Percentiles rank a stretch among this genome's conserved stretches.
phyloP scores from a whole-genome alignment of 345 rosid species.

The Arabidopsis suecica region DNA sequence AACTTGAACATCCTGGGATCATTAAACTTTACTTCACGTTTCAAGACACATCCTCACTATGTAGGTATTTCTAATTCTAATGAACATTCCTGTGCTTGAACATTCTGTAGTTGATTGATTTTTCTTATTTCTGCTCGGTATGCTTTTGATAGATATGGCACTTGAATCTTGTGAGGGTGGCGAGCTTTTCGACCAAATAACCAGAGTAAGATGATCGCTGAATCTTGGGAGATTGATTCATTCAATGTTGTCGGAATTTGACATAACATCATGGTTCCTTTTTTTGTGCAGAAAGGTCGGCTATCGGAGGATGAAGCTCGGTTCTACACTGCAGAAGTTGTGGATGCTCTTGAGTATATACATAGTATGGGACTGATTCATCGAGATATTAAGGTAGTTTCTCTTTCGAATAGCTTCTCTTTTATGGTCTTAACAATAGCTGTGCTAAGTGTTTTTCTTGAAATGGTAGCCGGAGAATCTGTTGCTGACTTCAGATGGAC shows the following conservation, averaged over 20 bases:
- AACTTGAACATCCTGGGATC: conserved; percentile 96
- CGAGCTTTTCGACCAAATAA: conserved; percentile 97
- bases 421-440: conserved; percentile 19
- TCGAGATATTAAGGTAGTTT: conserved; percentile 90
- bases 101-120: neutral
- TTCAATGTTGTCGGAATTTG: conserved; percentile 50
- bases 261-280: neutral
- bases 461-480: conserved; percentile 95
- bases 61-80: conserved; percentile 55
- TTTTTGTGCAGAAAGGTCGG: conserved; percentile 67
- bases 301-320: conserved; percentile 90
- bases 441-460: conserved; percentile 26
- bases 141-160: conserved; percentile 66
- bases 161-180: conserved; percentile 99
- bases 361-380: conserved; percentile 91
- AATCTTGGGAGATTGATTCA: neutral
- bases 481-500: conserved; percentile 80
- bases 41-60: conserved; percentile 90
- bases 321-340: conserved; percentile 88
- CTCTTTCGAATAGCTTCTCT: conserved; percentile 13
- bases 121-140: neutral
- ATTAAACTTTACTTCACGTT: conserved; percentile 86
- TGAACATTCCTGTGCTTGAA: neutral
- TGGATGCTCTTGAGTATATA: conserved; percentile 97
- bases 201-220: conserved; percentile 69